phyloP scores from a whole-genome alignment of 1,139 yeast genomes.

The Candida tropicalis region DNA sequence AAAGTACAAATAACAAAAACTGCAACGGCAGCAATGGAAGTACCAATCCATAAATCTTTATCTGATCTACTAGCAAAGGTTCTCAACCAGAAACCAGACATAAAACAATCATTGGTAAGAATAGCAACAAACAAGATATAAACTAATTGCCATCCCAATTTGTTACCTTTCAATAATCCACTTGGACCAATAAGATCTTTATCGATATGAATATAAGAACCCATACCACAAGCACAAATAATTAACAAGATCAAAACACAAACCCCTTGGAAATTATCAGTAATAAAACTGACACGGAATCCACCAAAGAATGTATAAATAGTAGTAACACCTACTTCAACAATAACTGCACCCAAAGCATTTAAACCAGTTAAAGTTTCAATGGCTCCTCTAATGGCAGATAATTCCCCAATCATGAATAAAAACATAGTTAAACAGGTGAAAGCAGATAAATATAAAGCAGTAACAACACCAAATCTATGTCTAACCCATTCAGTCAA shows the following conservation, averaged over 20 bases:
- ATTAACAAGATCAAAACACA: conserved; percentile 68
- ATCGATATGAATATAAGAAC: conserved; percentile 74
- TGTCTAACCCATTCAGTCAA: conserved; percentile 93
- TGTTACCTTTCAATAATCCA: conserved; percentile 62
- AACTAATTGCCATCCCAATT: conserved; percentile 85
- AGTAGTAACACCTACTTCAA: conserved; percentile 85
- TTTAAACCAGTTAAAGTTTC: conserved; percentile 77
- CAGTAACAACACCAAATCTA: conserved; percentile 73
- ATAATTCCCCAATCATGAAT: conserved; percentile 85
- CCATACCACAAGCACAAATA: conserved; percentile 80
- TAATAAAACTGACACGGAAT: conserved; percentile 81
- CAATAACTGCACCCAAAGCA: conserved; percentile 81
- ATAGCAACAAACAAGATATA: conserved; percentile 86
- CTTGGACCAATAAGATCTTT: conserved; percentile 62
- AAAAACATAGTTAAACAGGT: conserved; percentile 85
- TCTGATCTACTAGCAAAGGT: conserved; percentile 86
- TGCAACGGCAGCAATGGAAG: conserved; percentile 71
- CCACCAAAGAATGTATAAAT: conserved; percentile 91
- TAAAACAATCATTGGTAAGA: conserved; percentile 84
- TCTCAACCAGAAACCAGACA: conserved; percentile 93
- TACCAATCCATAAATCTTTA: conserved; percentile 74
- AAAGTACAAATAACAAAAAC: conserved; percentile 65
- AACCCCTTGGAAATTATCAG: conserved; percentile 86
- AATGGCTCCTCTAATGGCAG: conserved; percentile 77
- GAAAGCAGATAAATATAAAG: conserved; percentile 75